Base-by-base conservation (phyloP, 129 eudicot species). In the Lonicera japonica region DNA sequence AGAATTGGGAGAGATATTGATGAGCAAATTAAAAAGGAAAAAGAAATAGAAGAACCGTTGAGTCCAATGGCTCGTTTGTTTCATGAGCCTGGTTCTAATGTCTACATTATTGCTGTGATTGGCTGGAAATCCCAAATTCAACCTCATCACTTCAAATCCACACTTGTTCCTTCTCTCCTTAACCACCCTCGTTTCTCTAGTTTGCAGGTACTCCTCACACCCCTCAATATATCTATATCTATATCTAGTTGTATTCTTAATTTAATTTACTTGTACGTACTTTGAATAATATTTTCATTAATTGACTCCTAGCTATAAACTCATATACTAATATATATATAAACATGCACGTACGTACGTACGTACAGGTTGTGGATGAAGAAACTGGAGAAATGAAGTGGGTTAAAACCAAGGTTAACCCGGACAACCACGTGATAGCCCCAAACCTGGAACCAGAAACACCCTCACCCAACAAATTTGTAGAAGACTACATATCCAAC, bases 151-250 rank as follows among this genome's bases (percentile, higher is more conserved):
- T 18, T 56, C 4, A 75, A 71, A 29, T 68, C 65, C 0, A 60
- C 75, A 34, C 52, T 75, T 39, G 77, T 67, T 34, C 71, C 45
- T 18, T 75, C 84, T 60, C 69, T 82, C 68, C 79, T 82, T 21
- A 82, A 82, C 62, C 88, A 82, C 54, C 88, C 79, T 65, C 82
- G 82, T 8, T 82, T 82, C 73, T 74, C 77, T n/a, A 82, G 84
- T 52, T 23, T 71, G n/a, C 73, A 71, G 75, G 77, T 75, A 56
- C 7, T 38, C 43, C 43, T 4, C 43, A 38, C 43, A 38, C 43
- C 5, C 5, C 43, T 38, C 43, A 38, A n/a, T n/a, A n/a, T n/a
- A n/a, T n/a, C n/a, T n/a, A n/a, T n/a, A n/a, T n/a, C n/a, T n/a
- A n/a, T n/a, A n/a, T n/a, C n/a, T n/a, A n/a, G n/a, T n/a, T n/a